These are phyloP conservation scores for Lactarius akahatsu DNA, from an alignment of 768 basidiomycete species.

Conservation along the genomic window DNA sequence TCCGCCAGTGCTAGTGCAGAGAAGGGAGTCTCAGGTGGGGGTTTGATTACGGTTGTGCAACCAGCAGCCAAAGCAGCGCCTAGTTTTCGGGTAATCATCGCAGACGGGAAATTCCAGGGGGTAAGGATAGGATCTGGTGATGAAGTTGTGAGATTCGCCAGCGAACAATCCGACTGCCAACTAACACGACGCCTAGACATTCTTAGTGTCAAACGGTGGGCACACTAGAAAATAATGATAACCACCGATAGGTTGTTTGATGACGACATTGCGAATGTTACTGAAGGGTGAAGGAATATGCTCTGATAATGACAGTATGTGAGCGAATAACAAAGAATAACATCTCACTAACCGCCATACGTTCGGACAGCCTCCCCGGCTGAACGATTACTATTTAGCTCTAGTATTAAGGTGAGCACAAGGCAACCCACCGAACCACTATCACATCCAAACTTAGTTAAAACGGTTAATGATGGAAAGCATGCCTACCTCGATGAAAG, in stretches of 20 bases:
- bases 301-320: constrained; percentile 45
- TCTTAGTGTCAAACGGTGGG: constrained; percentile 4
- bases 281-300: constrained; percentile 75
- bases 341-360: constrained; percentile 66
- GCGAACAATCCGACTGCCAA: not conserved
- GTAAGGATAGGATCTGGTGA: constrained; percentile 70
- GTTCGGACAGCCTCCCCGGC: constrained; percentile 91
- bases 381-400: constrained; percentile 35
- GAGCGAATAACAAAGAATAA: not conserved
- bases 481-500: constrained; percentile 69
- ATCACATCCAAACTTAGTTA: constrained; percentile 11
- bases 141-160: constrained; percentile 1
- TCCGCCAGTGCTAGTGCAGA: constrained; percentile 90
- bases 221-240: constrained; percentile 31
- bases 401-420: constrained; percentile 8
- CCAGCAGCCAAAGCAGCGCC: constrained; percentile 91
- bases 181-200: constrained; percentile 49
- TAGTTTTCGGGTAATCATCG: constrained; percentile 91
- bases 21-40: constrained; percentile 93
- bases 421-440: constrained; percentile 77
- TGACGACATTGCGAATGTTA: constrained; percentile 76
- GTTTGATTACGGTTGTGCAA: constrained; percentile 95
- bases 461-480: constrained; percentile 31
- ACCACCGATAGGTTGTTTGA: constrained; percentile 90
- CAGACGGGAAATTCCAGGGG: constrained; percentile 94